These are phyloP conservation scores for Musa troglodytarum DNA, from an alignment of 176 grass and related monocot species.

Conservation along the genomic window DNA sequence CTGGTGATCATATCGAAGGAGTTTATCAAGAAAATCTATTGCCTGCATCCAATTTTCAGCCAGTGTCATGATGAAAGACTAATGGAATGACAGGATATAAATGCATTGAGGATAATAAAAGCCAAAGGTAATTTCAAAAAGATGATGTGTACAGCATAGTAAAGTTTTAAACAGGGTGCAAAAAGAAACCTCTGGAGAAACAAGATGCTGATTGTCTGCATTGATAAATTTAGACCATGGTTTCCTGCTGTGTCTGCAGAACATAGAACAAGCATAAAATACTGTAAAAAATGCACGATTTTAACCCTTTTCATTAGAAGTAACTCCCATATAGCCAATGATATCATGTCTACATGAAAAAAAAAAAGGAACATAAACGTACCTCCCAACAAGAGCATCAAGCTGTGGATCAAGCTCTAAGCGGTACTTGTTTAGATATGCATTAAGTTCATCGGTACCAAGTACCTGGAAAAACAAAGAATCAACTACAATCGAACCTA, in stretches of 20 bases:
- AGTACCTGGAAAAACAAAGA: slow-evolving; percentile 12
- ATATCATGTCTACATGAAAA: no score
- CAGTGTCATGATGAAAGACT: no score
- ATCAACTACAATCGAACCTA: neutral
- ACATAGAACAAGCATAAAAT: neutral
- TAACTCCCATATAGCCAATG: no score
- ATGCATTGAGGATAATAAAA: neutral
- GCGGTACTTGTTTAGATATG: slow-evolving; percentile 60
- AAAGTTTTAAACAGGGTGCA: neutral
- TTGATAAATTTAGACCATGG: slow-evolving; percentile 65
- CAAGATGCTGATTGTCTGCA: slow-evolving; percentile 62
- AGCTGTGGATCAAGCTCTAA: slow-evolving; percentile 66
- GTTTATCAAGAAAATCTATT: slow-evolving; percentile 75
- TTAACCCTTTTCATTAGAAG: neutral
- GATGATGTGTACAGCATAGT: neutral
- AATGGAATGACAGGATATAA: no score
- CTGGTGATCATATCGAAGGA: slow-evolving; percentile 71
- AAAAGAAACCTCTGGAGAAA: slow-evolving; percentile 49
- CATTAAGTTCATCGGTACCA: slow-evolving; percentile 56
- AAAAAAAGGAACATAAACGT: slow-evolving; percentile 4
- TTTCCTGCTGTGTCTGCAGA: slow-evolving; percentile 50
- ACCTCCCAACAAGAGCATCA: slow-evolving; percentile 74
- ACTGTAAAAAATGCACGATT: neutral
- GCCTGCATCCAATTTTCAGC: slow-evolving; percentile 36
- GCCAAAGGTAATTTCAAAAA: neutral